Evolutionary conservation across 2,329 filamentous ascomycete genomes (phyloP), one percentile per base, ranked within the genome.

Genomic region (Penicillium sp.): DNA sequence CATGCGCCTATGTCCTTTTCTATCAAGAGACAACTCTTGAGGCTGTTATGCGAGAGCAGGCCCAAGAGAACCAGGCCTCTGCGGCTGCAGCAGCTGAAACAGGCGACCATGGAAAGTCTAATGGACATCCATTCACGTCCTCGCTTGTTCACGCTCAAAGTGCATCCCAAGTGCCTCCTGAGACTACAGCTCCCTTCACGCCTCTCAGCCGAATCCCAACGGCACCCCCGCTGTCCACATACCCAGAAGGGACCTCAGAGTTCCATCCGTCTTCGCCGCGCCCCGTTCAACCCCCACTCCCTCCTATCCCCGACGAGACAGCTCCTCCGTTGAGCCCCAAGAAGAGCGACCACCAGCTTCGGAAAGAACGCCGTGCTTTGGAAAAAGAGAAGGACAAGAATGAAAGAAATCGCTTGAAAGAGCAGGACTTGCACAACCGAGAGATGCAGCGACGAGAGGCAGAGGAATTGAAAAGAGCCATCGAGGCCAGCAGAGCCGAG

Each of bases 1-100:
- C 94, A 9, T 97, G 92, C 65, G 94, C 94, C 29, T 99, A 99
- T 67, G 92, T 99, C 14, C 79, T 99, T 9, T 99, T 99, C 73
- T 99, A 99, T 74, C 94, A 97, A 71, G 93, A 99, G 73, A 97
- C 85, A 2, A 88, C 85, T 0, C 70, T 85, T 26, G 85, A 88
- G 67, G 84, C 83, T 2, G 80, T 88, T 65, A 78, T 83, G 66
- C 86, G 85, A 53, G 92, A 97, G 73, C 89, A 95, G 69, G 91
- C 95, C 65, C 87, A 84, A 43, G 91, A 96, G 70, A 87, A 87
- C 10, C 74, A 80, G 35, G 64, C 67, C 11, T 54, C 68, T 2
- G 46, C 62, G 40, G 73, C 66, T 26, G 74, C 66, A 55, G 70
- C 74, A 79, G 66, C 86, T 81, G 71, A 88, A 46, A 18, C 65